phyloP scores from a whole-genome alignment of 1,284 basidiomycete genomes.

The Moesziomyces globuligerus region DNA sequence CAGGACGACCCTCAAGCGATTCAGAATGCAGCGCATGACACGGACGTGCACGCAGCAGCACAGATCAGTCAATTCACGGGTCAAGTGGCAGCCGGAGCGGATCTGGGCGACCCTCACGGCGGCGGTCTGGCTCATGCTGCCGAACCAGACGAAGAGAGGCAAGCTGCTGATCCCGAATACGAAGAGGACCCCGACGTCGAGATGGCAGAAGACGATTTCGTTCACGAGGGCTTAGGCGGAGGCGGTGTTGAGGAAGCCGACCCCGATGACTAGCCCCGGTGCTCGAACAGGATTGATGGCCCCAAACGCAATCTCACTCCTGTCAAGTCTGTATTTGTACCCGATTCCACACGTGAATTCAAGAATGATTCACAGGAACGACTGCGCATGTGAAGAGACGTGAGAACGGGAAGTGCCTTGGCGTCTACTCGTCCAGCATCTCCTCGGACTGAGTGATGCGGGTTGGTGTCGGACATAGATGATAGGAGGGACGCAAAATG shows the following conservation, averaged over 20 bases:
- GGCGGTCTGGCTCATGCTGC: slow-evolving; percentile 52
- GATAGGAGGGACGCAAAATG: neutral
- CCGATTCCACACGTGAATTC: slow-evolving; percentile 3
- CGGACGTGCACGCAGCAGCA: slow-evolving; percentile 1
- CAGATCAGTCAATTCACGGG: slow-evolving; percentile 38
- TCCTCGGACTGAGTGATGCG: slow-evolving; percentile 19
- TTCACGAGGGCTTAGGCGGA: slow-evolving; percentile 43
- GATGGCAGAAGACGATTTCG: slow-evolving; percentile 59
- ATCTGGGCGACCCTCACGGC: slow-evolving; percentile 39
- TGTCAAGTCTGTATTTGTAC: slow-evolving; percentile 31
- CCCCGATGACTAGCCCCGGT: slow-evolving; percentile 56
- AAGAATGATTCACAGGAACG: no score
- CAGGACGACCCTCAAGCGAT: slow-evolving; percentile 23
- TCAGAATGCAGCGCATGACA: slow-evolving; percentile 2
- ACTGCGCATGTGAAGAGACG: no score
- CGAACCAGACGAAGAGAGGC: slow-evolving; percentile 35
- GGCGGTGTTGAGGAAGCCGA: slow-evolving; percentile 65
- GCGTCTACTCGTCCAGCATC: slow-evolving; percentile 24
- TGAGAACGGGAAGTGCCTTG: no score
- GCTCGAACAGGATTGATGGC: neutral
- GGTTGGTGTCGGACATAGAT: neutral
- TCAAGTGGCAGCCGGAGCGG: slow-evolving; percentile 33
- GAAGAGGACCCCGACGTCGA: slow-evolving; percentile 58
- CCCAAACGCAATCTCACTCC: no score
- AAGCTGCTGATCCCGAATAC: slow-evolving; percentile 56